Evolutionary conservation across 495 filamentous ascomycete species (phyloP).

Genomic region (Xylaria telfairii): DNA sequence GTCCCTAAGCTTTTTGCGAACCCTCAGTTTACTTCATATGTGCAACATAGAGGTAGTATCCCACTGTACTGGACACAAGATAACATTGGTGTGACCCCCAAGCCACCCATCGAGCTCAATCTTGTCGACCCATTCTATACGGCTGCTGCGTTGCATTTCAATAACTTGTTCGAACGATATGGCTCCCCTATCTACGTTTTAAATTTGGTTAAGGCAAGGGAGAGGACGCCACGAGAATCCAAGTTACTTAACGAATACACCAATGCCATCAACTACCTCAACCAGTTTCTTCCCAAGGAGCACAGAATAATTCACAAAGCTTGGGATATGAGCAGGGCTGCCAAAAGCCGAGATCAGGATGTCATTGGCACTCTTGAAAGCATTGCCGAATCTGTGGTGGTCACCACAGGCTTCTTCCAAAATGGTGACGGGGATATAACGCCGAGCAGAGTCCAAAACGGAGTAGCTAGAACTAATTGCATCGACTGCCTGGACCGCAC

Average conservation of each 20-base stretch:
- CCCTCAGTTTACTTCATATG: slow-evolving; percentile 92
- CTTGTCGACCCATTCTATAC: slow-evolving; percentile 94
- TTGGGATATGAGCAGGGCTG: slow-evolving; percentile 97
- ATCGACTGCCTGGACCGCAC: slow-evolving; percentile 97
- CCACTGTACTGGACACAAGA: slow-evolving; percentile 98
- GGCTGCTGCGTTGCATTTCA: slow-evolving; percentile 95
- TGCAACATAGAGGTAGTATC: slow-evolving; percentile 96
- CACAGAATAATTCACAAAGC: slow-evolving; percentile 91
- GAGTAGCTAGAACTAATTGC: slow-evolving; percentile 93
- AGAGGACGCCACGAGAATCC: slow-evolving; percentile 90
- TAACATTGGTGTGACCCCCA: slow-evolving; percentile 91
- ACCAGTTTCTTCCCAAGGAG: slow-evolving; percentile 85
- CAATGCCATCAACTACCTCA: slow-evolving; percentile 87
- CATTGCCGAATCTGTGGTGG: slow-evolving; percentile 85
- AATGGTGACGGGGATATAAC: slow-evolving; percentile 76
- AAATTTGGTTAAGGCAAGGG: slow-evolving; percentile 91
- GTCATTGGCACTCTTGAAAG: slow-evolving; percentile 89
- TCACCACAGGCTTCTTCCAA: slow-evolving; percentile 89
- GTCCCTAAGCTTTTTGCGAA: slow-evolving; percentile 85
- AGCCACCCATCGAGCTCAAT: slow-evolving; percentile 93
- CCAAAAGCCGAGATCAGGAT: slow-evolving; percentile 93
- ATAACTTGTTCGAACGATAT: slow-evolving; percentile 93
- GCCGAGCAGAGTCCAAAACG: slow-evolving; percentile 80
- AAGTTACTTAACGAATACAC: slow-evolving; percentile 89
- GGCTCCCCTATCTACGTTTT: slow-evolving; percentile 88